Base-by-base conservation (phyloP, 768 basidiomycete species). In the Macrocybe gigantea region DNA sequence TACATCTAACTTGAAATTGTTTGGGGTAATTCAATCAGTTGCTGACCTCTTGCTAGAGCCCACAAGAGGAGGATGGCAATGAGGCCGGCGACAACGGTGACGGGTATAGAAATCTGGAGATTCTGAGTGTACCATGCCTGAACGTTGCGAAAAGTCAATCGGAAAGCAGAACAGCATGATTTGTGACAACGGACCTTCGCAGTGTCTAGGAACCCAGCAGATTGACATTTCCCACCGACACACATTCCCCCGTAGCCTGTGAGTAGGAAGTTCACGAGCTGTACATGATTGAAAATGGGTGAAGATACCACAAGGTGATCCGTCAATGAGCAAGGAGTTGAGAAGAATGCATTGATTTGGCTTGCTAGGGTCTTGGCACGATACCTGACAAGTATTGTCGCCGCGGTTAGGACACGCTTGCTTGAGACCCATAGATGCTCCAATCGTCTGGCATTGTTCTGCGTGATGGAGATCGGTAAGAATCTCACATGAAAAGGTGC, bases 371-470 rank as follows among this genome's bases (percentile, higher is more conserved):
- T 87, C 83, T 60, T 82, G 77, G 62, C 91, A 95, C 3, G 85
- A 83, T 42, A 93, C 83, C 57, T 83, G 81, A 64, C 91, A 93
- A 35, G 74, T 74, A 47, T 72, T 75, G 62, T 87, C 80, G 57
- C 74, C 74, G 47, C 68, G 74, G 56, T 68, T 77, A 1, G 83
- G 79, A 63, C 91, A 93, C 2, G 80, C 82, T 40, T 64, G 63
- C n/a, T 70, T 72, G 38, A 91, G 71, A 48, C 78, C 77, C 75
- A 91, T 73, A n/a, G 83, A 80, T 6, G 79, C 68, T 6, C 90
- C 89, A 49, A 84, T 77, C 29, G 68, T 74, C 59, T 79, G 77
- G 62, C 90, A 94, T 80, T 94, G 90, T 40, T 67, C 84, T 86
- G 56, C 7, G 47, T 48, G 22, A 32, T 7, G 15, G 40, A 30